Evolutionary conservation across 73 alveolate species (phyloP).

Genomic region (Paramecium pentaurelia): DNA sequence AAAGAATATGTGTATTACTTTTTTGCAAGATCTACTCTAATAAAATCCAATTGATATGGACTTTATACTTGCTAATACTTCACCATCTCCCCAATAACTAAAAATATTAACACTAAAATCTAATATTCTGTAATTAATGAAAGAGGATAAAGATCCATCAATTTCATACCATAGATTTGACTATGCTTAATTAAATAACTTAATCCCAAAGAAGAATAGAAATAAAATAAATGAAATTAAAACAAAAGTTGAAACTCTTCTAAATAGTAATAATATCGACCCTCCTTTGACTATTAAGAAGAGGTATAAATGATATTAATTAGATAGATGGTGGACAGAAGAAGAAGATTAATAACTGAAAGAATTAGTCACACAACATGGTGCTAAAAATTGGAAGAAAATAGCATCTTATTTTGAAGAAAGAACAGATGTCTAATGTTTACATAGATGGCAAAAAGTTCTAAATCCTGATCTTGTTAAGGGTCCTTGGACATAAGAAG

Average conservation of each 20-base stretch:
- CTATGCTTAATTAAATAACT: neutral
- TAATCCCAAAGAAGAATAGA: slow-evolving; percentile 9
- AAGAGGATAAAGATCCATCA: neutral
- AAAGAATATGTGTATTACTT: neutral
- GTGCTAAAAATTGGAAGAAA: slow-evolving; percentile 84
- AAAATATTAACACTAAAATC: neutral
- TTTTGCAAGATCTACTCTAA: neutral
- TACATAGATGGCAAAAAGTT: slow-evolving; percentile 86
- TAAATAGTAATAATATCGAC: slow-evolving; percentile 8
- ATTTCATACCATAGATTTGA: neutral
- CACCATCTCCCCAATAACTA: neutral
- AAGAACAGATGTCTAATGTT: slow-evolving; percentile 82
- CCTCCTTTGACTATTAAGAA: slow-evolving; percentile 28
- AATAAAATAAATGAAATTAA: slow-evolving; percentile 3
- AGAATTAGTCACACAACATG: slow-evolving; percentile 63
- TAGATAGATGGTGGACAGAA: slow-evolving; percentile 69
- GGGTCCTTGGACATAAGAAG: slow-evolving; percentile 97
- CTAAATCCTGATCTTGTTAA: slow-evolving; percentile 83
- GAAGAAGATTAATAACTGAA: slow-evolving; percentile 72
- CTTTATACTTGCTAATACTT: neutral
- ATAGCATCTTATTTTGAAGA: slow-evolving; percentile 76
- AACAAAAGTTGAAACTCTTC: slow-evolving; percentile 30
- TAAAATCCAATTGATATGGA: neutral
- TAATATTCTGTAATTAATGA: neutral
- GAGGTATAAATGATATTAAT: neutral